Evolutionary conservation across 306 rosid species (phyloP).

Genomic region (Glycine tomentella): DNA sequence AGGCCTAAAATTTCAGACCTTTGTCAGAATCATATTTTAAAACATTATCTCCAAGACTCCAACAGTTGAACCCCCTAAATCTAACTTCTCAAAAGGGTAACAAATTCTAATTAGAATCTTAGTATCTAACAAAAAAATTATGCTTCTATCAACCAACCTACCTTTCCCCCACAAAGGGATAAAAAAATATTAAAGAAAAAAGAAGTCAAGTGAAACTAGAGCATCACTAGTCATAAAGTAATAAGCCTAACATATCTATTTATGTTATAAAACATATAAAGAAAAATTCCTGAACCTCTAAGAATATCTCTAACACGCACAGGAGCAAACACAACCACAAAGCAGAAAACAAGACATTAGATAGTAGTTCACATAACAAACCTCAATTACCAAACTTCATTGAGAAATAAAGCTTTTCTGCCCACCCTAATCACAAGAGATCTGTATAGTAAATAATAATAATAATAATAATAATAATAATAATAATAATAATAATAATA

Average conservation of each 20-base stretch:
- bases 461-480: not conserved
- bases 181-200: not conserved
- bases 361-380: constrained; percentile 28
- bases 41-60: constrained; percentile 25
- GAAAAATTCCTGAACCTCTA: constrained; percentile 10
- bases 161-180: constrained; percentile 20
- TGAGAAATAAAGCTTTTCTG: constrained; percentile 36
- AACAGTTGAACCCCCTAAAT: constrained; percentile 39
- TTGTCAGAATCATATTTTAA: constrained; percentile 57
- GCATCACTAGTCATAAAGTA: not conserved
- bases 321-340: not conserved
- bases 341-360: constrained; percentile 2
- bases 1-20: constrained; percentile 55
- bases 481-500: too few species aligned
- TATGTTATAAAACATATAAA: not conserved
- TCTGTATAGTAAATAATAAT: constrained; percentile 12
- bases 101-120: constrained; percentile 37
- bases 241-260: constrained; percentile 14
- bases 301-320: constrained; percentile 25
- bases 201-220: constrained; percentile 17
- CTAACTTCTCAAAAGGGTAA: constrained; percentile 36
- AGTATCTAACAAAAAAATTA: not conserved
- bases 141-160: constrained; percentile 36
- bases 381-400: constrained; percentile 45
- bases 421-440: constrained; percentile 44